These are phyloP conservation scores for Liquidambar formosana DNA, from an alignment of 164 flowering plant genomes.

Conservation along the genomic window DNA sequence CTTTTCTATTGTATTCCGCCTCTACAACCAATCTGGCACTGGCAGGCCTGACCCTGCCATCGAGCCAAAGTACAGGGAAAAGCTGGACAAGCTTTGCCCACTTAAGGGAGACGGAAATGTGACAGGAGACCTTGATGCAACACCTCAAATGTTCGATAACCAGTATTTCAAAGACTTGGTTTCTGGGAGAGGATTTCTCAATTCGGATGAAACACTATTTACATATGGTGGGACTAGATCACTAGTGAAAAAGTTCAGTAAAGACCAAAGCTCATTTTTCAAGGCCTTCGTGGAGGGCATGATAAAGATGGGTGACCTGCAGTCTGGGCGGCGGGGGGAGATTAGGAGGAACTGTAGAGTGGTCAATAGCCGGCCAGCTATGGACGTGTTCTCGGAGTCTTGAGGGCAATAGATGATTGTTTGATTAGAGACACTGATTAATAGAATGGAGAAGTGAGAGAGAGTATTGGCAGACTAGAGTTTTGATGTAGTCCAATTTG, in stretches of 20 bases:
- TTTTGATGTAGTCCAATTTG: no score
- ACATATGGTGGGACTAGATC: conserved; percentile 44
- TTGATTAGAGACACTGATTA: no score
- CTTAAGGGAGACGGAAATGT: conserved; percentile 61
- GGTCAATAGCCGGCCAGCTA: conserved; percentile 33
- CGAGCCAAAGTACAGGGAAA: conserved; percentile 52
- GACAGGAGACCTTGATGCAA: conserved; percentile 74
- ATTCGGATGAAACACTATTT: conserved; percentile 74
- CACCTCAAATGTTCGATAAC: conserved; percentile 72
- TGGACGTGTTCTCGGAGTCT: conserved; percentile 7
- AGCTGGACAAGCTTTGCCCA: conserved; percentile 72
- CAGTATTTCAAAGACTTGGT: conserved; percentile 89
- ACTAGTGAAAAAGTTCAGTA: conserved; percentile 52
- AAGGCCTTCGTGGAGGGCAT: conserved; percentile 76
- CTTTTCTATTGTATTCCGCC: conserved; percentile 79
- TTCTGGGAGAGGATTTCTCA: conserved; percentile 69
- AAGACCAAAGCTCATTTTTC: conserved; percentile 51
- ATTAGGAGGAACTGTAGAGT: conserved; percentile 77
- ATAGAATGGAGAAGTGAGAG: no score
- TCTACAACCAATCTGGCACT: conserved; percentile 88
- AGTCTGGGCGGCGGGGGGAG: conserved; percentile 69
- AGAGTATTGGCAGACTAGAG: no score
- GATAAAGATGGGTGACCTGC: conserved; percentile 84
- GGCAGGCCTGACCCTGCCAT: conserved; percentile 83
- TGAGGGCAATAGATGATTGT: background rate